These are phyloP conservation scores for Sutorius australiensis DNA, from an alignment of 768 basidiomycete genomes.

Conservation along the genomic window DNA sequence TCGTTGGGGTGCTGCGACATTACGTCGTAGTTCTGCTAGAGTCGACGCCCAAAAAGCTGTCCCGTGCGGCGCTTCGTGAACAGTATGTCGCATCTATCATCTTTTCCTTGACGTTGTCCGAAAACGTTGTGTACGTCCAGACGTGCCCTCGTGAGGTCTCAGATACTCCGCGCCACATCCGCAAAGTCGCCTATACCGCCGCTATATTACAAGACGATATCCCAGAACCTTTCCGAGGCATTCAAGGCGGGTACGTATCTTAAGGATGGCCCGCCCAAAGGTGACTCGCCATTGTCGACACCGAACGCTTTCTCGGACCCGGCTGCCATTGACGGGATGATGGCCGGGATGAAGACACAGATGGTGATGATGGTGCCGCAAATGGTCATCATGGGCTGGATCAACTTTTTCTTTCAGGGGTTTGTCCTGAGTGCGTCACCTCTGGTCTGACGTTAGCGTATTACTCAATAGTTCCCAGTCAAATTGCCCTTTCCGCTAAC, in stretches of 20 bases:
- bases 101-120: neutral
- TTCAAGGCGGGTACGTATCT: constrained; percentile 78
- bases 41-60: constrained; percentile 74
- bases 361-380: constrained; percentile 99
- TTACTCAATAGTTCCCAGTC: constrained; percentile 45
- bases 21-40: constrained; percentile 88
- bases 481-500: constrained; percentile 97
- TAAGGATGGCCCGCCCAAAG: constrained; percentile 75
- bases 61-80: constrained; percentile 80
- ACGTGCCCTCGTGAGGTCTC: constrained; percentile 75
- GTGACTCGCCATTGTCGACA: constrained; percentile 54
- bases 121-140: constrained; percentile 33
- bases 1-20: constrained; percentile 89
- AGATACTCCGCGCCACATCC: constrained; percentile 79
- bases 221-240: constrained; percentile 65
- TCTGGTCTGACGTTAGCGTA: neutral
- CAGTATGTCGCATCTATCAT: constrained; percentile 58
- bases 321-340: constrained; percentile 94
- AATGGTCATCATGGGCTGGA: constrained; percentile 99
- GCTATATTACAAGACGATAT: constrained; percentile 68
- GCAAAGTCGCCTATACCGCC: constrained; percentile 79
- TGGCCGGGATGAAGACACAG: constrained; percentile 98
- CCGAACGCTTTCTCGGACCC: constrained; percentile 88
- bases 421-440: constrained; percentile 87
- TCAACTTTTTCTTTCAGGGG: constrained; percentile 99